Evolutionary conservation across 2,329 filamentous ascomycete species (phyloP), one percentile per base, ranked within the genome.

Genomic region (Stachybotrys chartarum): DNA sequence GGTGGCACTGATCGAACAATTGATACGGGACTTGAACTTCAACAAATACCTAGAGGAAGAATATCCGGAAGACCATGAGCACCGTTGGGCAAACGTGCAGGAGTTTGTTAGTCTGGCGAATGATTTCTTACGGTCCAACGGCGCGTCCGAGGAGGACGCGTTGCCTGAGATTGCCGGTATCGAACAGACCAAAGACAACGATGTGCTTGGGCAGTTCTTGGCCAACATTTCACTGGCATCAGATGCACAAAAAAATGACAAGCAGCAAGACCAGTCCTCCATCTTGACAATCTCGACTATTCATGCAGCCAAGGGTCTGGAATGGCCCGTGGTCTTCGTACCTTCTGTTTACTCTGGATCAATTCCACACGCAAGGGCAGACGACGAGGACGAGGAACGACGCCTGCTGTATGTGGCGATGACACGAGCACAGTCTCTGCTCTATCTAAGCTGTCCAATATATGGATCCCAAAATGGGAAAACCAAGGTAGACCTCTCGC

Each of bases 301-400:
- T 11, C 93, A 99, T 68, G 91, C 92, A 0, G 91, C 93, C 3
- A 99, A 99, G 70, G 93, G 93, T 3, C 78, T 99, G 1, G 93
- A 99, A 69, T 99, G 94, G 94, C 93, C 93, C 0, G 80, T 96
- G 1, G 91, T 97, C 1, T 97, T 97, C 68, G 85, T 97, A 16
- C 92, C 94, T 6, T 90, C 89, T 1, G 87, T 91, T 30, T 96
- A 96, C 66, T 84, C 91, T 50, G 94, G 93, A 1, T 93, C 88
- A 2, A 95, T 97, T 57, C 93, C 93, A 5, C 93, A 97, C 68
- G 87, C 86, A 2, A 82, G 92, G 61, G 83, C 91, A 1, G 92
- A 97, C 50, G 90, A 97, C 66, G 78, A 80, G 3, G 87, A 93
- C 55, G 93, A 99, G 70, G 93, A 99, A 69, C 80, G 94, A 57